These are phyloP conservation scores for Geopyxis carbonaria DNA, from an alignment of 495 filamentous ascomycete genomes.

Conservation along the genomic window DNA sequence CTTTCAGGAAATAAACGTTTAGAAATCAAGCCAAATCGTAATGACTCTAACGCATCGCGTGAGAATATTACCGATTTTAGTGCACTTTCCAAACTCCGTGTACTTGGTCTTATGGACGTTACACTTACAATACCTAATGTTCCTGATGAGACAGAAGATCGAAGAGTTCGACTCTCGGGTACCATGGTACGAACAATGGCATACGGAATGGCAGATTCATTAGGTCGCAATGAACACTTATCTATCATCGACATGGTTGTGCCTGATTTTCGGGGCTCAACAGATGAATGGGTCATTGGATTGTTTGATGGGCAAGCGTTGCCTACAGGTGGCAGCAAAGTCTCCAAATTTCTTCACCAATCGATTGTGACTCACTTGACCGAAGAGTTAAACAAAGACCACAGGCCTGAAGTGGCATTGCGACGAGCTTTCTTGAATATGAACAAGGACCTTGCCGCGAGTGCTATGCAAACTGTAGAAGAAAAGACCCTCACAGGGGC, in stretches of 20 bases:
- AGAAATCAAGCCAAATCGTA: slow-evolving; percentile 76
- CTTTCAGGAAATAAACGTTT: slow-evolving; percentile 92
- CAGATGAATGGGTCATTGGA: slow-evolving; percentile 75
- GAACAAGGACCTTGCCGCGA: slow-evolving; percentile 84
- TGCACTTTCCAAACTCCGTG: slow-evolving; percentile 63
- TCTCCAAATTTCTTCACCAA: slow-evolving; percentile 91
- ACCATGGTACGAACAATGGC: slow-evolving; percentile 71
- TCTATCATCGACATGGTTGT: slow-evolving; percentile 97
- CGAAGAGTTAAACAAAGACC: slow-evolving; percentile 59
- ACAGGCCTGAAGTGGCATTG: slow-evolving; percentile 67
- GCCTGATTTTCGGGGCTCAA: slow-evolving; percentile 76
- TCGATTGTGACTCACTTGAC: slow-evolving; percentile 73
- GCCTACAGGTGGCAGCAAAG: slow-evolving; percentile 74
- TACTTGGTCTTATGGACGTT: slow-evolving; percentile 94
- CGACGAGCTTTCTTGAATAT: slow-evolving; percentile 70
- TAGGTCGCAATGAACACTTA: slow-evolving; percentile 81
- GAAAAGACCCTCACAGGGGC: slow-evolving; percentile 37
- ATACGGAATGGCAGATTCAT: slow-evolving; percentile 96
- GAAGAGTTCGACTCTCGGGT: slow-evolving; percentile 86
- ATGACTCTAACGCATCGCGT: slow-evolving; percentile 32
- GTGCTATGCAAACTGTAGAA: slow-evolving; percentile 68
- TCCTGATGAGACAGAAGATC: slow-evolving; percentile 87
- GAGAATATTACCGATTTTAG: slow-evolving; percentile 82
- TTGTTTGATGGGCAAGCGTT: slow-evolving; percentile 86
- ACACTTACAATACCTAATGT: slow-evolving; percentile 83